These are phyloP conservation scores for Arbutus unedo DNA, from an alignment of 148 eudicot genomes.

Conservation along the genomic window DNA sequence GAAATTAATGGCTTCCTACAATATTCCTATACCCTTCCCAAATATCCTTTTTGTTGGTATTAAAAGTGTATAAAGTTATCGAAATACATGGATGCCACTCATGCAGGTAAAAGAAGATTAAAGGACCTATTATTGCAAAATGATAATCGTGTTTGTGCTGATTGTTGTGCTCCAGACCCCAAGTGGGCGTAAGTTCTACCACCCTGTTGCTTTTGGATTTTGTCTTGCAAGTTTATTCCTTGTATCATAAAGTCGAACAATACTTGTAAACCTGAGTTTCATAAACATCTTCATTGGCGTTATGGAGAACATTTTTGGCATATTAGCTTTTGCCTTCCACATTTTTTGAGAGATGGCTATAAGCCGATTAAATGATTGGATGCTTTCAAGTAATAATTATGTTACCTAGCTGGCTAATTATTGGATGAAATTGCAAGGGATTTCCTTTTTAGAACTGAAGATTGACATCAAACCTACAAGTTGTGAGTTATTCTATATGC, in stretches of 20 bases:
- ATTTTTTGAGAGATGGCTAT: no score
- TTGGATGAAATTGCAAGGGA: no score
- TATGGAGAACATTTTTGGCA: no score
- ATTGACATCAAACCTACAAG: no score
- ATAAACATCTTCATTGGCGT: no score
- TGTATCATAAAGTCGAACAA: neutral
- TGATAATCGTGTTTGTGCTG: constrained; percentile 86
- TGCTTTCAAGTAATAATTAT: no score
- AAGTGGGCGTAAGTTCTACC: constrained; percentile 86
- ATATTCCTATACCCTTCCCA: neutral
- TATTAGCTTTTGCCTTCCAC: no score
- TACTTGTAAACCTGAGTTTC: neutral
- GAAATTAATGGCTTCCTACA: neutral
- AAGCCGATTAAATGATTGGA: no score
- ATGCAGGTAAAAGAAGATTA: constrained; percentile 72
- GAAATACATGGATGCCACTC: neutral
- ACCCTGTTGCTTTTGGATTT: neutral
- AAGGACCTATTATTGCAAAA: constrained; percentile 63
- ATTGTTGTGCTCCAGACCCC: constrained; percentile 87
- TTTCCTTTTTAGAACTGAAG: no score
- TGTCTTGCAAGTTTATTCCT: neutral
- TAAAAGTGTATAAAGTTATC: neutral
- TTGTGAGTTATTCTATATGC: no score
- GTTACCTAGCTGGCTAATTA: no score
- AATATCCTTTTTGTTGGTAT: neutral